Base-by-base conservation (phyloP, 257 asterid genomes). In the Ophiorrhiza pumila region DNA sequence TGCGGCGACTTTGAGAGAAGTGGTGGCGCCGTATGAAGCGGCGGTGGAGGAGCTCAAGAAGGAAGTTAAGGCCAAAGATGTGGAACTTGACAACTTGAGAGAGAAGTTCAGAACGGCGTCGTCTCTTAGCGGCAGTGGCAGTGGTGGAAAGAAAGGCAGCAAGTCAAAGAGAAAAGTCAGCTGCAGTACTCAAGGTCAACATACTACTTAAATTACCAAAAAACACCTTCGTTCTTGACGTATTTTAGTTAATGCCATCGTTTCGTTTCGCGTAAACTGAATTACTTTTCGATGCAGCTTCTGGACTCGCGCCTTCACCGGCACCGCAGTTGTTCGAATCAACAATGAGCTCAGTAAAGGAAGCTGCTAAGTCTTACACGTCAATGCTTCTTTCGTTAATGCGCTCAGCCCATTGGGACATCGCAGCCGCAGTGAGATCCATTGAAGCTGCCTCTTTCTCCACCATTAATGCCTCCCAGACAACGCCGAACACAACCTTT, bases 21-120 rank as follows among this genome's bases (percentile, higher is more conserved):
- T 90, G 76, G 99, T 94, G 82, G 99, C 99, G 74, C 99, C 99
- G 76, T 94, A 94, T 78, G 99, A 91, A 78, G 93, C 88, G 73
- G 89, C 93, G 77, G 83, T 91, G 87, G 95, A 84, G 69, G 96
- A 92, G 68, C 77, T 95, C 86, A 92, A 88, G 85, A 87, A 80
- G 80, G 96, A 95, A 12, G 92, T 88, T 59, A 95, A 85, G 86
- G 50, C 86, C 37, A 87, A 84, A 81, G 88, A 90, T 7, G 74
- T 69, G 69, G 98, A 95, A 87, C 81, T 92, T 71, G 86, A 84
- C 23, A 77, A 65, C 68, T 69, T 95, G 78, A 84, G 56, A 78
- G 99, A 95, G 72, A 91, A 92, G 87, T 85, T 90, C 59, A 87
- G 86, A 83, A 86, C 91, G 82, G 84, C 88, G 82, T 61, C 93